phyloP scores from a whole-genome alignment of 768 basidiomycete species.

The Hygrophoropsis aurantiaca region DNA sequence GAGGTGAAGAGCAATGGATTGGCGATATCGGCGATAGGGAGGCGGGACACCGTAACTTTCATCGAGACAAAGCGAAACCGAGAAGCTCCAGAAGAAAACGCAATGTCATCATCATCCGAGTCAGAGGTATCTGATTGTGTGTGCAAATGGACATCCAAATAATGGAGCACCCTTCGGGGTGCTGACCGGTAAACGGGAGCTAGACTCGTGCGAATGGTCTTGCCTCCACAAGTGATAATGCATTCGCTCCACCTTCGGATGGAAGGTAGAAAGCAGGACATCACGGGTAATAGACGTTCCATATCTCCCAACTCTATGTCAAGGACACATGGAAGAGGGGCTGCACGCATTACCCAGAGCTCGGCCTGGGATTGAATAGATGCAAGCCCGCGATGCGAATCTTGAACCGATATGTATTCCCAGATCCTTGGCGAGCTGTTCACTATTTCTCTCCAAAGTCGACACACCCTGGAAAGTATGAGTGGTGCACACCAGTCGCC shows the following conservation, averaged over 20 bases:
- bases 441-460: slow-evolving; percentile 56
- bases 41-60: slow-evolving; percentile 46
- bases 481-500: slow-evolving; percentile 50
- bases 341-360: slow-evolving; percentile 54
- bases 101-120: slow-evolving; percentile 20
- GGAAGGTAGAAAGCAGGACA: slow-evolving; percentile 59
- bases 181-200: slow-evolving; percentile 19
- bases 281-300: slow-evolving; percentile 58
- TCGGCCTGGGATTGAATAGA: slow-evolving; percentile 48
- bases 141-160: slow-evolving; percentile 24
- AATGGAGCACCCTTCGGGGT: slow-evolving; percentile 24
- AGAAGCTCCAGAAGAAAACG: slow-evolving; percentile 32
- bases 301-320: slow-evolving; percentile 46
- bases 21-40: slow-evolving; percentile 47
- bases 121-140: slow-evolving; percentile 18
- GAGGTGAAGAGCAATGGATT: slow-evolving; percentile 55
- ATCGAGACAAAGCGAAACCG: slow-evolving; percentile 43
- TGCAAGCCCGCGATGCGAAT: slow-evolving; percentile 31
- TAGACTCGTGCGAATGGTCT: slow-evolving; percentile 26
- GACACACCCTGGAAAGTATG: slow-evolving; percentile 52
- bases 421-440: slow-evolving; percentile 57
- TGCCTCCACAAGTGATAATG: slow-evolving; percentile 38
- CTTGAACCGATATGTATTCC: slow-evolving; percentile 56
- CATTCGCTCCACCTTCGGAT: slow-evolving; percentile 60
- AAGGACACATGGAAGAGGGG: slow-evolving; percentile 55